Percentiles rank a stretch among this genome's conserved stretches.
phyloP scores from a whole-genome alignment of 495 filamentous ascomycete genomes.

The Aspergillus hancockii region DNA sequence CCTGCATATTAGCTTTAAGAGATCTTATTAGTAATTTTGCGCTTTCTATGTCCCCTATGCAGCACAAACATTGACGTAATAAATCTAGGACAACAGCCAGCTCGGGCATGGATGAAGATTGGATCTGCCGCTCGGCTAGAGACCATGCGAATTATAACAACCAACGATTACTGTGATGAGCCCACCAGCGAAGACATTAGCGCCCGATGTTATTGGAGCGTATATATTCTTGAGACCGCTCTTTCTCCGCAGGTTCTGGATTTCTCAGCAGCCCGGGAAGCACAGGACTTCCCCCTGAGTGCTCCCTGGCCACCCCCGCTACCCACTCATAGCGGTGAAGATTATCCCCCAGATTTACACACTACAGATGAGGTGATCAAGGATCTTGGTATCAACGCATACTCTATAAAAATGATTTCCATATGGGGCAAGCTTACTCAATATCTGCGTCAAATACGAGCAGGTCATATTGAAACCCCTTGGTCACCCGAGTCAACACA shows the following conservation, averaged over 20 bases:
- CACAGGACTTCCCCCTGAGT: conserved; percentile 7
- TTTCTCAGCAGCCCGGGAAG: neutral
- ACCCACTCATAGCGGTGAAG: neutral
- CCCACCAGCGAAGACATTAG: neutral
- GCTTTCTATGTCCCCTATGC: neutral
- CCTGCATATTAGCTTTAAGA: conserved; percentile 11
- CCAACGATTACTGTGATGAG: neutral
- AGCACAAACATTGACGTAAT: neutral
- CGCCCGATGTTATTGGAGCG: conserved; percentile 13
- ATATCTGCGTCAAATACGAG: conserved; percentile 3
- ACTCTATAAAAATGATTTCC: conserved; percentile 8
- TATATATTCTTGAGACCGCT: conserved; percentile 11
- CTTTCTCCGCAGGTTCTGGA: conserved; percentile 1
- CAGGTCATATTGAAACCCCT: conserved; percentile 4
- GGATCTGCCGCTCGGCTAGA: conserved; percentile 9
- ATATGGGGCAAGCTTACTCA: conserved; percentile 6
- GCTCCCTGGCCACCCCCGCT: neutral
- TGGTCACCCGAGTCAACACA: conserved; percentile 13
- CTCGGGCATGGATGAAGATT: conserved; percentile 12
- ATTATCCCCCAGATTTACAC: neutral
- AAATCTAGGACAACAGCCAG: neutral
- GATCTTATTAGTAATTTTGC: conserved; percentile 1
- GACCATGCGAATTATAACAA: neutral
- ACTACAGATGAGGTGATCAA: neutral
- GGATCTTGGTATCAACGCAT: conserved; percentile 12